Conservation (phyloP, 2,329 filamentous ascomycete genomes). For the Fusarium piperis region DNA sequence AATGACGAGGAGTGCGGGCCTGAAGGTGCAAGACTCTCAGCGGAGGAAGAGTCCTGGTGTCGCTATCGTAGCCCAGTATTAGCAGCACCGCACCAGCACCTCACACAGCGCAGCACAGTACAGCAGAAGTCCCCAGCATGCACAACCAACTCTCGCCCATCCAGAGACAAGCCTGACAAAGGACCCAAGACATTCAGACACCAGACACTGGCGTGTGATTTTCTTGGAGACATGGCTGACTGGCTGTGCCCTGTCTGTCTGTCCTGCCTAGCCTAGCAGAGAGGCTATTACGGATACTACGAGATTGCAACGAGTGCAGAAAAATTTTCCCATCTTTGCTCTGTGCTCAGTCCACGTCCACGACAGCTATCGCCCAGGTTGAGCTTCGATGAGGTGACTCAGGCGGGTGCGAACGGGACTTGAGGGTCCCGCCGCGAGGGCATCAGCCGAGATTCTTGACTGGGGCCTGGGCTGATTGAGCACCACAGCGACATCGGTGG, state of each 20-base stretch:
- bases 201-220: slow-evolving; percentile 42
- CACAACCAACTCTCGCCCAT: neutral
- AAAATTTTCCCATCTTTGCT: slow-evolving; percentile 27
- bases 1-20: slow-evolving; percentile 17
- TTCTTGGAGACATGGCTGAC: slow-evolving; percentile 27
- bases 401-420: slow-evolving; percentile 28
- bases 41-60: slow-evolving; percentile 6
- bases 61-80: neutral
- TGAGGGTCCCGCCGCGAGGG: slow-evolving; percentile 42
- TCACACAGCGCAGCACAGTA: neutral
- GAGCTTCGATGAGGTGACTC: slow-evolving; percentile 42
- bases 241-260: slow-evolving; percentile 16
- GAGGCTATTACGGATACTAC: slow-evolving; percentile 22
- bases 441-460: slow-evolving; percentile 44
- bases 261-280: slow-evolving; percentile 11
- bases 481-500: slow-evolving; percentile 44
- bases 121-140: neutral
- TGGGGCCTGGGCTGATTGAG: slow-evolving; percentile 42
- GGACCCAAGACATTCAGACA: slow-evolving; percentile 38
- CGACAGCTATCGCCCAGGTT: slow-evolving; percentile 33
- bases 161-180: slow-evolving; percentile 17
- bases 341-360: slow-evolving; percentile 32
- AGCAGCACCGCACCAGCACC: neutral
- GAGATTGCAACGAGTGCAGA: slow-evolving; percentile 30
- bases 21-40: slow-evolving; percentile 21